Evolutionary conservation across 2,329 filamentous ascomycete species (phyloP).

Genomic region (Aspergillus oerlinghausenensis): DNA sequence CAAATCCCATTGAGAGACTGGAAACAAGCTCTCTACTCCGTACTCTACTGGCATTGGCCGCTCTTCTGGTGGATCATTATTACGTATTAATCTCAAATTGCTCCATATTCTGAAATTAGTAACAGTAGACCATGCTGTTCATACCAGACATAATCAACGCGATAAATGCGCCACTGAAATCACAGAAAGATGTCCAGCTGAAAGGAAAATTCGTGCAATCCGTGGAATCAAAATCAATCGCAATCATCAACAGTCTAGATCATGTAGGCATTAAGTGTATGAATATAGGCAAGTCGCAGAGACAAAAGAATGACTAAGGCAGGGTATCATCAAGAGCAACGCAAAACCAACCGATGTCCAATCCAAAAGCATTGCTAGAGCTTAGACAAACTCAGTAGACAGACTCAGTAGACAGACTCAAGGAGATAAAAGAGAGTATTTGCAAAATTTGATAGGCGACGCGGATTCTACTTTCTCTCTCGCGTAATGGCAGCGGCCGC

Average conservation of each 20-base stretch:
- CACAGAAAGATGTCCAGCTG: background rate
- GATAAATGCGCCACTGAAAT: background rate
- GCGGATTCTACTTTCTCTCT: conserved; percentile 19
- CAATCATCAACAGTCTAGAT: background rate
- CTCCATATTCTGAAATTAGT: background rate
- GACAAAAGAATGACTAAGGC: background rate
- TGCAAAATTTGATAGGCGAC: background rate
- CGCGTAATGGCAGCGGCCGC: conserved; percentile 14
- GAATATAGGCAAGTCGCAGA: background rate
- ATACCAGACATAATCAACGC: background rate
- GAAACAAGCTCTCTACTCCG: conserved; percentile 2
- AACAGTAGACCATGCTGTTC: background rate
- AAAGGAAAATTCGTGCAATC: background rate
- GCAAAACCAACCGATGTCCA: background rate
- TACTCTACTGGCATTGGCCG: background rate
- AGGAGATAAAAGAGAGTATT: background rate
- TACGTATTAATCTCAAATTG: background rate
- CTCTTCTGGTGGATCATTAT: background rate
- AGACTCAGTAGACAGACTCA: conserved; percentile 5
- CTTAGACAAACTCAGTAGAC: conserved; percentile 1
- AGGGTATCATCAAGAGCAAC: background rate
- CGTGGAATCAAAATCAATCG: background rate
- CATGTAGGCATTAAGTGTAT: background rate
- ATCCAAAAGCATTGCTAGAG: background rate
- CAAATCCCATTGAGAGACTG: background rate